phyloP scores from a whole-genome alignment of 2,329 filamentous ascomycete species.

The Aspergillus transmontanensis region DNA sequence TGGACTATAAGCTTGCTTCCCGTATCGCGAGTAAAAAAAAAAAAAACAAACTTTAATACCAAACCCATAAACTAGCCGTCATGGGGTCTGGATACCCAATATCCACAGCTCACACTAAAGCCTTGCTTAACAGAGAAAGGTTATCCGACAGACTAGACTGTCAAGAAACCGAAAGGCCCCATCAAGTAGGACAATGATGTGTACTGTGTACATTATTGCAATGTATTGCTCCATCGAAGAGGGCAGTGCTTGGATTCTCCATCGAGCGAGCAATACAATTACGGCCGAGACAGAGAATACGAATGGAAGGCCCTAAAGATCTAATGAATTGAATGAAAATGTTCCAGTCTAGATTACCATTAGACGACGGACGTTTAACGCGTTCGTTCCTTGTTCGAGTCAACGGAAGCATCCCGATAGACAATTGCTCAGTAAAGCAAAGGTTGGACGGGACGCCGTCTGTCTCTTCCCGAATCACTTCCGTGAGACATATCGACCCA shows the following conservation, averaged over 20 bases:
- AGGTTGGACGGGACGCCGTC: too few species aligned
- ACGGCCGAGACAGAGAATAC: too few species aligned
- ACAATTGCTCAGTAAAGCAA: too few species aligned
- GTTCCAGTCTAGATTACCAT: background rate
- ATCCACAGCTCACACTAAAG: background rate
- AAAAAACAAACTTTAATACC: background rate
- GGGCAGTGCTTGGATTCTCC: background rate
- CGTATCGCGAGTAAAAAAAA: background rate
- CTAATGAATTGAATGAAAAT: background rate
- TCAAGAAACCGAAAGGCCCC: too few species aligned
- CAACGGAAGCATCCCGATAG: too few species aligned
- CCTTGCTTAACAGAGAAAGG: background rate
- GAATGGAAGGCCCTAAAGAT: background rate
- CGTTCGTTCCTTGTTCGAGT: background rate
- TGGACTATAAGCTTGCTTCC: background rate
- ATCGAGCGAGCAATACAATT: too few species aligned
- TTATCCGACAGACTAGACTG: background rate
- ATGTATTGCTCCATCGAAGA: background rate
- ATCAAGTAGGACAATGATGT: too few species aligned
- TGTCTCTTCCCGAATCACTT: too few species aligned
- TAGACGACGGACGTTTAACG: background rate
- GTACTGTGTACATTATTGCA: background rate
- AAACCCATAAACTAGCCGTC: too few species aligned
- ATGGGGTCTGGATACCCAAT: background rate
- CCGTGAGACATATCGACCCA: too few species aligned